These are phyloP conservation scores for Kuraishia hungarica DNA, from an alignment of 805 yeast genomes.

Conservation along the genomic window DNA sequence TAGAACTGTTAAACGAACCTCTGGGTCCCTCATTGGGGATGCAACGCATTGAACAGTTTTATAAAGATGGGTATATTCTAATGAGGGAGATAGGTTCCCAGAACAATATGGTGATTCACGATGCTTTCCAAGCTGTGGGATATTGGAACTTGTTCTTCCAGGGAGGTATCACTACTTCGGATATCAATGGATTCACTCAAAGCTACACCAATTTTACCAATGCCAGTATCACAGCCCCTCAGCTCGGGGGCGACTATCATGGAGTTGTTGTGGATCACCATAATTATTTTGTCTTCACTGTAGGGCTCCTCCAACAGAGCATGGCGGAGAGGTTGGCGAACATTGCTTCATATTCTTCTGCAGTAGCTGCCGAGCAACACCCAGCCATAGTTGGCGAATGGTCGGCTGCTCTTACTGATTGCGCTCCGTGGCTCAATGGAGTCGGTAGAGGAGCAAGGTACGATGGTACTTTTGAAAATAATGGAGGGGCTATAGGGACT, in stretches of 20 bases:
- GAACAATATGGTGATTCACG: slow-evolving; percentile 66
- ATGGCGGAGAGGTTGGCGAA: slow-evolving; percentile 53
- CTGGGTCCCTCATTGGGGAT: slow-evolving; percentile 62
- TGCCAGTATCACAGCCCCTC: slow-evolving; percentile 5
- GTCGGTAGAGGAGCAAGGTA: slow-evolving; percentile 76
- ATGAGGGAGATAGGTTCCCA: slow-evolving; percentile 48
- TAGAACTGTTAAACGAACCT: slow-evolving; percentile 87
- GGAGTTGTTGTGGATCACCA: slow-evolving; percentile 82
- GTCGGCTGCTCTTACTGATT: slow-evolving; percentile 89
- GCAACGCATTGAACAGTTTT: slow-evolving; percentile 50
- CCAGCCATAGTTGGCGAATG: slow-evolving; percentile 85
- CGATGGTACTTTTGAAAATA: slow-evolving; percentile 44
- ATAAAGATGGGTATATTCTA: slow-evolving; percentile 51
- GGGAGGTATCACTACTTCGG: slow-evolving; percentile 18
- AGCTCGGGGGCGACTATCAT: slow-evolving; percentile 25
- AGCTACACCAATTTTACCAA: not conserved
- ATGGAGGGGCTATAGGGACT: slow-evolving; percentile 39
- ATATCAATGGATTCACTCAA: slow-evolving; percentile 5
- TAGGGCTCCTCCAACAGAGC: slow-evolving; percentile 46
- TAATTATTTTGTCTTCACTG: slow-evolving; percentile 78
- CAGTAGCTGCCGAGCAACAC: slow-evolving; percentile 43
- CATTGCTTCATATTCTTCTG: slow-evolving; percentile 43
- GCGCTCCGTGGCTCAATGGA: slow-evolving; percentile 85
- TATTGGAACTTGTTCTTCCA: slow-evolving; percentile 57
- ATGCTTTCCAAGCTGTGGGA: slow-evolving; percentile 59